phyloP scores from a whole-genome alignment of 306 rosid species.

The Vigna radiata region DNA sequence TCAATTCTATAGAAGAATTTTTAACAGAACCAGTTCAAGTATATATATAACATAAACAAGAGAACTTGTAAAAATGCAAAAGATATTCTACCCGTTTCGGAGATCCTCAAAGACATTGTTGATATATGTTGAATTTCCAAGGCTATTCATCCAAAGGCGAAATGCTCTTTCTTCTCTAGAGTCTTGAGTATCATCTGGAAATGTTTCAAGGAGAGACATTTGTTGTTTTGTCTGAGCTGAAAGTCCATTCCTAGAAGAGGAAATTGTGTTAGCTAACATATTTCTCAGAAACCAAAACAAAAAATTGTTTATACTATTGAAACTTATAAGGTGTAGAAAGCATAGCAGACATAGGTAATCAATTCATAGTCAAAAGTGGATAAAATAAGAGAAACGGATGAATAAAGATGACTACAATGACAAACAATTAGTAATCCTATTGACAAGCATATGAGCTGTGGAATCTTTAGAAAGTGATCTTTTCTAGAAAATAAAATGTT shows the following conservation, averaged over 20 bases:
- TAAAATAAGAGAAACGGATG: too few species aligned
- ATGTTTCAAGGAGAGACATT: conserved; percentile 75
- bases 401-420: too few species aligned
- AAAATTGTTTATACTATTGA: background rate
- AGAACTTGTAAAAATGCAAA: background rate
- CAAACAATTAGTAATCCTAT: too few species aligned
- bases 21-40: conserved; percentile 11
- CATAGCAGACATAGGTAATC: background rate
- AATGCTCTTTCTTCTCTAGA: conserved; percentile 96
- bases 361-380: background rate
- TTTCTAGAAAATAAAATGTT: too few species aligned
- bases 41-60: background rate
- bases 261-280: conserved; percentile 28
- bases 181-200: conserved; percentile 77
- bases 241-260: conserved; percentile 81
- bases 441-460: too few species aligned
- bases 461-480: too few species aligned
- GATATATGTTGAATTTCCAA: conserved; percentile 79
- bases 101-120: conserved; percentile 97
- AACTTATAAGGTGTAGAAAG: background rate
- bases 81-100: conserved; percentile 71
- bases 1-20: background rate
- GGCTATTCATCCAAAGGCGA: conserved; percentile 94
- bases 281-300: background rate
- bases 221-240: conserved; percentile 76